phyloP scores from a whole-genome alignment of 2,329 filamentous ascomycete species.

The Arachnomyces sp. region DNA sequence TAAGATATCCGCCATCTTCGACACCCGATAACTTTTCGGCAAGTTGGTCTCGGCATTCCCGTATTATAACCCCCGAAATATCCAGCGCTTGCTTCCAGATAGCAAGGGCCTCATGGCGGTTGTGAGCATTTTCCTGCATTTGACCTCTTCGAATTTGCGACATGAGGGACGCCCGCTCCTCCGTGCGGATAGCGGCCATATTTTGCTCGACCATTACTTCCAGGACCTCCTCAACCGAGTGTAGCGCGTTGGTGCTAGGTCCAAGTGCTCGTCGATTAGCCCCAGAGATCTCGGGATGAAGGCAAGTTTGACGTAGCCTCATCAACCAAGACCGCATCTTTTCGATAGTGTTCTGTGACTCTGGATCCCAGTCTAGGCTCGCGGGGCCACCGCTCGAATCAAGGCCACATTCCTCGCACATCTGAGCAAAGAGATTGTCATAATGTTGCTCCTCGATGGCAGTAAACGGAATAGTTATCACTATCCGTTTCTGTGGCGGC shows the following conservation, averaged over 20 bases:
- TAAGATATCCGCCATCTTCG: slow-evolving; percentile 6
- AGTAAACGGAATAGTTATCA: slow-evolving; percentile 85
- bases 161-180: slow-evolving; percentile 61
- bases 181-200: slow-evolving; percentile 56
- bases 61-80: slow-evolving; percentile 44
- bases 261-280: slow-evolving; percentile 59
- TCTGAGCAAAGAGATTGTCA: slow-evolving; percentile 63
- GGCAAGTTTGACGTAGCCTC: slow-evolving; percentile 69
- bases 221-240: slow-evolving; percentile 79
- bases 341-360: slow-evolving; percentile 51
- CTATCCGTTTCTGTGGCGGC: slow-evolving; percentile 74
- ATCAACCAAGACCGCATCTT: slow-evolving; percentile 74
- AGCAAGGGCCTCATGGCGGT: slow-evolving; percentile 58
- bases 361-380: slow-evolving; percentile 55
- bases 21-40: slow-evolving; percentile 32
- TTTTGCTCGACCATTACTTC: slow-evolving; percentile 87
- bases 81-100: slow-evolving; percentile 59
- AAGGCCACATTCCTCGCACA: slow-evolving; percentile 64
- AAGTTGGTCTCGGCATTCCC: slow-evolving; percentile 58
- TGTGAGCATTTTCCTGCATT: slow-evolving; percentile 65
- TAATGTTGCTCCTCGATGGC: slow-evolving; percentile 90
- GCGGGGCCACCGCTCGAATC: slow-evolving; percentile 57
- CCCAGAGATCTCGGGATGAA: slow-evolving; percentile 75
- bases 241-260: slow-evolving; percentile 57
- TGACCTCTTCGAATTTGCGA: slow-evolving; percentile 65